These are phyloP conservation scores for Nakazawaea ishiwadae DNA, from an alignment of 805 yeast species.

Conservation along the genomic window DNA sequence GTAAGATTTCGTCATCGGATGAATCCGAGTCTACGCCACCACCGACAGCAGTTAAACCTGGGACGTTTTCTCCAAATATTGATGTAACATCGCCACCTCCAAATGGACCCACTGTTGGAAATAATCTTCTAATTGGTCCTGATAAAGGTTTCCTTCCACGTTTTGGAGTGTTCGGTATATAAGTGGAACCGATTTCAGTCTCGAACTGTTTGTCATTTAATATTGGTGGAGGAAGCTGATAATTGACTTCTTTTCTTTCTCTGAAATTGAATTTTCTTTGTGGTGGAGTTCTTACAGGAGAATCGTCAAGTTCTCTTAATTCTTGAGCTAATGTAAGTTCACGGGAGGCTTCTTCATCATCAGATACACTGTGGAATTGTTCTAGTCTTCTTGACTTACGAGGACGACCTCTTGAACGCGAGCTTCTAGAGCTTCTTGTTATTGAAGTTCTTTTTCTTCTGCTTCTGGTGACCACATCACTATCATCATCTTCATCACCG, in stretches of 20 bases:
- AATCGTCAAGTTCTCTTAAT: conserved; percentile 57
- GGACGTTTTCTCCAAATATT: conserved; percentile 65
- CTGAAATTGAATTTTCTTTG: conserved; percentile 47
- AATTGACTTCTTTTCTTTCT: conserved; percentile 70
- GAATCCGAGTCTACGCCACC: conserved; percentile 36
- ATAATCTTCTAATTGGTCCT: conserved; percentile 62
- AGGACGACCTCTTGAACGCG: conserved; percentile 4
- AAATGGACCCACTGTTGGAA: conserved; percentile 95
- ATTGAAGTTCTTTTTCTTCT: conserved; percentile 9
- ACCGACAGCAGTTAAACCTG: conserved; percentile 37
- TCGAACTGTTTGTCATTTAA: conserved; percentile 32
- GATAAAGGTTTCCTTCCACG: conserved; percentile 31
- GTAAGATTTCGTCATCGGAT: conserved; percentile 40
- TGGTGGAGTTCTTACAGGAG: conserved; percentile 47
- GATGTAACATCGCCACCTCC: conserved; percentile 94
- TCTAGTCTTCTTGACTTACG: conserved; percentile 11
- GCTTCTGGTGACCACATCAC: conserved; percentile 8
- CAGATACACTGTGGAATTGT: conserved; percentile 15
- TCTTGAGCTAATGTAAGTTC: conserved; percentile 53
- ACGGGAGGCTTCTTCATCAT: conserved; percentile 17
- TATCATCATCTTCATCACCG: conserved; percentile 18
- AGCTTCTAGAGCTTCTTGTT: conserved; percentile 1
- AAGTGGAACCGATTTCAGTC: neutral
- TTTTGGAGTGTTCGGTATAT: conserved; percentile 18
- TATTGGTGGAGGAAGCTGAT: conserved; percentile 80